Percentiles rank a stretch among this genome's conserved stretches.
phyloP scores from a whole-genome alignment of 257 asterid genomes.

The Capsicum pubescens region DNA sequence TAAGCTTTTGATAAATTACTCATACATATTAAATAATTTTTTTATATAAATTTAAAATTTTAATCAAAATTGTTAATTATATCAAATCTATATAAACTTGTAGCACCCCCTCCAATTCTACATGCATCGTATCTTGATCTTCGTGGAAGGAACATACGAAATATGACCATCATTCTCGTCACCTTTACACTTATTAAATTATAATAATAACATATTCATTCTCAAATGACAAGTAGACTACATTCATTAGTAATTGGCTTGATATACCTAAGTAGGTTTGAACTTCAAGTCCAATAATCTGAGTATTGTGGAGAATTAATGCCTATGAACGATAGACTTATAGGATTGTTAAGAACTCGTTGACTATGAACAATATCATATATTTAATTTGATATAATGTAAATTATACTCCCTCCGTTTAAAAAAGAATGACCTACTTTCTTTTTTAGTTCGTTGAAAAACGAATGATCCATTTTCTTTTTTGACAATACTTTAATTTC shows the following conservation, averaged over 20 bases:
- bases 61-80: not conserved
- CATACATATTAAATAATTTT: not conserved
- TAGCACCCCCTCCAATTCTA: not conserved
- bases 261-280: not conserved
- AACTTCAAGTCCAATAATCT: slow-evolving; percentile 20
- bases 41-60: not conserved
- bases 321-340: not conserved
- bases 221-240: not conserved
- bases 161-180: not conserved
- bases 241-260: not conserved
- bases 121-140: not conserved
- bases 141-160: not conserved
- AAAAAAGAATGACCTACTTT: no score
- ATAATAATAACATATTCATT: not conserved
- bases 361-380: slow-evolving; percentile 3
- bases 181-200: not conserved
- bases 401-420: not conserved
- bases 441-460: no score
- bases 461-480: no score
- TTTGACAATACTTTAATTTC: no score
- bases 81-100: no score
- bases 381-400: not conserved
- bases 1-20: not conserved
- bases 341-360: not conserved
- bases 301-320: not conserved